Conservation (phyloP, 345 rosid genomes). For the Dimocarpus longan region DNA sequence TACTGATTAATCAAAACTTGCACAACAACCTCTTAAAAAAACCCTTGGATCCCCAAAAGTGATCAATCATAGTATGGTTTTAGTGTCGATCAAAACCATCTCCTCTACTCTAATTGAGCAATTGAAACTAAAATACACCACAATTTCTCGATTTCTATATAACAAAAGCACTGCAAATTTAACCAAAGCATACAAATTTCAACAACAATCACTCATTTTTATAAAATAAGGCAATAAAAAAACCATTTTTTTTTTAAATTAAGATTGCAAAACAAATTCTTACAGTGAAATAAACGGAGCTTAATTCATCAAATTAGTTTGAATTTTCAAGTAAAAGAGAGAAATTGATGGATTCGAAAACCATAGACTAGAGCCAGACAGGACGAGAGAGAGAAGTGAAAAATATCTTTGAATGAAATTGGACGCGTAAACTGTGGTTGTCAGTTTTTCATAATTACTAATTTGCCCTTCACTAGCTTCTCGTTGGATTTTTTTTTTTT, state of each 20-base stretch:
- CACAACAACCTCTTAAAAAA: neutral
- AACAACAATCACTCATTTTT: conserved; percentile 3
- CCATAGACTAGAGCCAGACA: neutral
- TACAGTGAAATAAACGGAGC: conserved; percentile 17
- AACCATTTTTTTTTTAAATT: too few species aligned
- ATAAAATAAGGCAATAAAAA: neutral
- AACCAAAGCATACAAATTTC: conserved; percentile 2
- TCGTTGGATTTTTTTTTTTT: too few species aligned
- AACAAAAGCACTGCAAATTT: neutral
- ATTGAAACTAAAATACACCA: neutral
- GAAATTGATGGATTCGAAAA: neutral
- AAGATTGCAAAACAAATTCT: conserved; percentile 15
- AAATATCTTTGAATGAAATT: neutral
- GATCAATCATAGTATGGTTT: neutral
- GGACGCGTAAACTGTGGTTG: neutral
- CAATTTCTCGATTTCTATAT: neutral
- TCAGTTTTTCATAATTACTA: neutral
- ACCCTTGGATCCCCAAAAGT: conserved; percentile 4
- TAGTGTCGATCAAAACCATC: neutral
- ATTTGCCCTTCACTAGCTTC: neutral
- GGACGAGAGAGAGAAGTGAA: neutral
- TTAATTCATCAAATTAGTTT: conserved; percentile 7
- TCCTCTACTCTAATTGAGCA: neutral
- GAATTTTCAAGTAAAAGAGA: neutral
- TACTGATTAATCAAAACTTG: neutral